Conservation (phyloP, 371 early-diverging fungal genomes). For the Blakeslea trispora region DNA sequence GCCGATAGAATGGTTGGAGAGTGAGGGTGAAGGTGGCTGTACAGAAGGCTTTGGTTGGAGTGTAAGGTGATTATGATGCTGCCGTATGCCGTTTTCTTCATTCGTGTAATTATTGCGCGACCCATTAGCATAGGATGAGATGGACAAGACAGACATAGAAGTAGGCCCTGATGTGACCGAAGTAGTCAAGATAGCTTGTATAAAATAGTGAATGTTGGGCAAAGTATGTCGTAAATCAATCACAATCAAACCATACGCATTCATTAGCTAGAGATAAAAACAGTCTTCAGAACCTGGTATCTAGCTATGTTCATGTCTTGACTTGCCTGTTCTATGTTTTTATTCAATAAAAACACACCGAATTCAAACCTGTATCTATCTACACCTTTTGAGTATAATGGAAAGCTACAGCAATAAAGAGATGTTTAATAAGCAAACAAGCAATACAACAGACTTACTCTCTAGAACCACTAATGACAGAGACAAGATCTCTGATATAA, state of each 20-base stretch:
- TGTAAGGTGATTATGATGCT: slow-evolving; percentile 21
- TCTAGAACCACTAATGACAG: slow-evolving; percentile 53
- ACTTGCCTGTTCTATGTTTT: slow-evolving; percentile 82
- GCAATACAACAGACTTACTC: slow-evolving; percentile 45
- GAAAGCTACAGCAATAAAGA: slow-evolving; percentile 60
- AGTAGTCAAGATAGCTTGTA: slow-evolving; percentile 62
- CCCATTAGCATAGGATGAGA: slow-evolving; percentile 46
- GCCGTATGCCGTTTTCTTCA: slow-evolving; percentile 12
- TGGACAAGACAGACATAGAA: slow-evolving; percentile 50
- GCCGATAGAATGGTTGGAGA: slow-evolving; percentile 23
- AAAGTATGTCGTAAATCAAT: slow-evolving; percentile 79
- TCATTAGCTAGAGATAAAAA: too few relatives aligned
- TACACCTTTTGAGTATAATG: slow-evolving; percentile 71
- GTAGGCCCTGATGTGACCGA: slow-evolving; percentile 48
- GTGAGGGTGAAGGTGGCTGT: slow-evolving; percentile 22
- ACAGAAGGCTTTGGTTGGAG: slow-evolving; percentile 21
- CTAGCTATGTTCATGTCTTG: neutral
- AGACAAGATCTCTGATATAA: slow-evolving; percentile 69
- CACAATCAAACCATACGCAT: slow-evolving; percentile 69
- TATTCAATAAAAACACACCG: slow-evolving; percentile 84
- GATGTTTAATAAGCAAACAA: neutral
- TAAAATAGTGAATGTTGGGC: slow-evolving; percentile 72
- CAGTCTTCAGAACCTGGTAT: neutral
- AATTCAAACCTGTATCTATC: slow-evolving; percentile 79
- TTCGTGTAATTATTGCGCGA: slow-evolving; percentile 2